These are phyloP conservation scores for Lyophyllum decastes DNA, from an alignment of 768 basidiomycete species.

Conservation along the genomic window DNA sequence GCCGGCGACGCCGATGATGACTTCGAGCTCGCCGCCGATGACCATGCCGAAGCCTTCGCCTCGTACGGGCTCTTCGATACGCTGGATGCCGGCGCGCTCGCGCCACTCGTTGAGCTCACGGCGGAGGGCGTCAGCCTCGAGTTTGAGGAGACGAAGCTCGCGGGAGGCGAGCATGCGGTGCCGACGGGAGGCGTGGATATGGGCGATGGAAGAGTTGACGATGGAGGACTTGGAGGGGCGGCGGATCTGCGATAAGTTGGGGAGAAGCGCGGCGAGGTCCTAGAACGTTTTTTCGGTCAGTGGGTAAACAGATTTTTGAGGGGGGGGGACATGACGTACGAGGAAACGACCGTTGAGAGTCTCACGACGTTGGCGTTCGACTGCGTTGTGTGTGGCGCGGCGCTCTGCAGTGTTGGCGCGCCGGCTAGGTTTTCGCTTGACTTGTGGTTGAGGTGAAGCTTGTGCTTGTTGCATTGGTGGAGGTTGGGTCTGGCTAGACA, in stretches of 20 bases:
- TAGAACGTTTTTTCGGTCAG: slow-evolving; percentile 34
- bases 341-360: slow-evolving; percentile 92
- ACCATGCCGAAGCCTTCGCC: slow-evolving; percentile 75
- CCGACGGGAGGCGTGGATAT: slow-evolving; percentile 76
- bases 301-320: slow-evolving; percentile 5
- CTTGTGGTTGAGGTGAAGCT: slow-evolving; percentile 25
- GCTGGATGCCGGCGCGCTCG: slow-evolving; percentile 68
- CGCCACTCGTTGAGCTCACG: slow-evolving; percentile 95
- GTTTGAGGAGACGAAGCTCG: slow-evolving; percentile 77
- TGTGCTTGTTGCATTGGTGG: neutral
- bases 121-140: slow-evolving; percentile 84
- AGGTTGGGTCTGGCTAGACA: slow-evolving; percentile 22
- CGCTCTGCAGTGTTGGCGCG: slow-evolving; percentile 97
- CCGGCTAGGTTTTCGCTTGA: slow-evolving; percentile 81
- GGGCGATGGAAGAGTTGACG: slow-evolving; percentile 93
- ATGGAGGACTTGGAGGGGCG: slow-evolving; percentile 96
- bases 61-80: slow-evolving; percentile 72
- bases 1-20: slow-evolving; percentile 48
- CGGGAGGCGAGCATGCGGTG: slow-evolving; percentile 66
- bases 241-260: slow-evolving; percentile 87
- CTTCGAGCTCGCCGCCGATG: slow-evolving; percentile 69
- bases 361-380: slow-evolving; percentile 91
- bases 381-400: slow-evolving; percentile 95
- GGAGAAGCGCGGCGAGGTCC: slow-evolving; percentile 91
- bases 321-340: slow-evolving; percentile 42